Base-by-base conservation (phyloP, 805 yeast genomes). In the Clavispora fructus region DNA sequence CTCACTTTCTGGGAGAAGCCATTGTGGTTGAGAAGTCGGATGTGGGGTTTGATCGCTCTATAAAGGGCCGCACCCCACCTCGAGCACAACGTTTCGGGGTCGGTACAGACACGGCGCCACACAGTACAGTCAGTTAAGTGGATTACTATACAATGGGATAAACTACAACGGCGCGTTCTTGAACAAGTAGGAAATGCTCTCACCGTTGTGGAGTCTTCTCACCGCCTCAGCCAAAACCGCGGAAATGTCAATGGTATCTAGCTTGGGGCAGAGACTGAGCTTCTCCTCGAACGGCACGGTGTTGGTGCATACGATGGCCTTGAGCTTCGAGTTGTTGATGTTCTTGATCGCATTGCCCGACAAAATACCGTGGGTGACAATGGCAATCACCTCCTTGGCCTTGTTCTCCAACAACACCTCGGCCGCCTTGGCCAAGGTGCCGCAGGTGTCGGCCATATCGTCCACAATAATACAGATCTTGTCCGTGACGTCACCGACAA, bases 371-470 rank as follows among this genome's bases (percentile, higher is more conserved):
- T 86, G 95, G 2, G 94, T 86, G 16, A 86, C 90, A 52, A 87
- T 83, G 29, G 94, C 92, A 57, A 87, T 79, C 35, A 87, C 94
- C 46, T 81, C 74, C 57, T 79, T 72, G 40, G 92, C 94, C 30
- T 77, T 77, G 57, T 85, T 82, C 26, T 79, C 82, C 48, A 86
- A 61, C 45, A 87, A 69, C 12, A 83, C 79, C 52, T 87, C 92
- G 19, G 90, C 87, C 33, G 94, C 94, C 65, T 86, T 87, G 44
- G 84, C 87, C 52, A 87, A 69, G 16, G 95, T 87, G 51, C 94
- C 95, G 69, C 95, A 87, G 17, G 95, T 87, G 63, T 87, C 95
- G 40, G 94, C 94, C 90, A 87, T 87, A 64, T 87, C 95, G 67
- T 87, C 95, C 39, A 87, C 87, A 56, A 87, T 79, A 45, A 87